These are phyloP conservation scores for Trichophyton benhamiae DNA, from an alignment of 2,329 filamentous ascomycete genomes.

Conservation along the genomic window DNA sequence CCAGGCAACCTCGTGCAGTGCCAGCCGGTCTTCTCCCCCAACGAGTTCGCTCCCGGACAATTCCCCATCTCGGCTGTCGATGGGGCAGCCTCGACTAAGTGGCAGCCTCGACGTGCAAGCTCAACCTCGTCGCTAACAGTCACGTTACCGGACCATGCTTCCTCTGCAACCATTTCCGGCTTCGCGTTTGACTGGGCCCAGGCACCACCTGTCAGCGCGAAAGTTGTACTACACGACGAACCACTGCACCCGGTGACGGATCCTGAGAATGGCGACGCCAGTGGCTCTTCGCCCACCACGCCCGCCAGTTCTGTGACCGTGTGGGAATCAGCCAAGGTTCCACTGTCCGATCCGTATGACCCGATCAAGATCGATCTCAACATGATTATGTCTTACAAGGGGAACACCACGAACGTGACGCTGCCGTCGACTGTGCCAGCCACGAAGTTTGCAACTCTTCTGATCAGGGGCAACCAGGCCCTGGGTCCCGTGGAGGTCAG, in stretches of 20 bases:
- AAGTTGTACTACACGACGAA: slow-evolving; percentile 44
- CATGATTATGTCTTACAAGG: slow-evolving; percentile 25
- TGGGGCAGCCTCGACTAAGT: slow-evolving; percentile 53
- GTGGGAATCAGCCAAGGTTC: slow-evolving; percentile 20
- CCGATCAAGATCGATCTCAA: slow-evolving; percentile 21
- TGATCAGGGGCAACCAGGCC: slow-evolving; percentile 34
- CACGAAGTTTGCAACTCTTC: slow-evolving; percentile 32
- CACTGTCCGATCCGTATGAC: slow-evolving; percentile 29
- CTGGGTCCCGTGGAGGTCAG: slow-evolving; percentile 19
- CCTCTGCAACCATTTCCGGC: slow-evolving; percentile 24
- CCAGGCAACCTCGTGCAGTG: slow-evolving; percentile 55
- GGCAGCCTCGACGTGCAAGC: slow-evolving; percentile 47
- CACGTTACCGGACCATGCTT: slow-evolving; percentile 34
- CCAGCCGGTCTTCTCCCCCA: slow-evolving; percentile 38
- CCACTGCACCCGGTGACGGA: slow-evolving; percentile 19
- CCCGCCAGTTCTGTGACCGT: slow-evolving; percentile 17
- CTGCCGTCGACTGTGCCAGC: slow-evolving; percentile 24
- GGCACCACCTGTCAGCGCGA: slow-evolving; percentile 42
- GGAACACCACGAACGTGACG: slow-evolving; percentile 33
- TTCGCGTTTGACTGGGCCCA: slow-evolving; percentile 51
- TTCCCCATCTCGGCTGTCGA: slow-evolving; percentile 57
- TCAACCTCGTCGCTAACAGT: slow-evolving; percentile 45
- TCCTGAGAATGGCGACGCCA: not conserved
- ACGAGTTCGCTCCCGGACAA: slow-evolving; percentile 48
- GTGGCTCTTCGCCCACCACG: slow-evolving; percentile 2